Conservation (phyloP, 768 basidiomycete genomes). For the Tylopilus subfusipes region DNA sequence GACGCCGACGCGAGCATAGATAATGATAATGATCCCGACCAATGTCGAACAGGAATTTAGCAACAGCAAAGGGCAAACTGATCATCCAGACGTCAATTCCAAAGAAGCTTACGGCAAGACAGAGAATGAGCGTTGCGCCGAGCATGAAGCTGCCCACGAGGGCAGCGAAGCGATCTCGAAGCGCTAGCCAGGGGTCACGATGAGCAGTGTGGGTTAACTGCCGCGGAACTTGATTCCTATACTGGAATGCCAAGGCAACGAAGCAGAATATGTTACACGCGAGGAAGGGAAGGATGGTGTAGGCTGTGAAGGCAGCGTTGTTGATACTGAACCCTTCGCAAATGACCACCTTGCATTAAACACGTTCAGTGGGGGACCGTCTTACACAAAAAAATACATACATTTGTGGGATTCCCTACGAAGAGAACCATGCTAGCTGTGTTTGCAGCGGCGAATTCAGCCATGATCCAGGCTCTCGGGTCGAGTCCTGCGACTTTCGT, state of each 20-base stretch:
- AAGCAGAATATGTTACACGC: constrained; percentile 62
- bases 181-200: constrained; percentile 53
- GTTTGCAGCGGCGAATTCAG: constrained; percentile 77
- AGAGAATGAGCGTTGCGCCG: constrained; percentile 58
- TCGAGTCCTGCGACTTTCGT: constrained; percentile 54
- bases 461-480: constrained; percentile 65
- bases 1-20: constrained; percentile 31
- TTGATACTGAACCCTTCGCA: constrained; percentile 81
- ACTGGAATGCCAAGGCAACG: constrained; percentile 53
- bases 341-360: constrained; percentile 55
- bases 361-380: neutral
- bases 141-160: constrained; percentile 69
- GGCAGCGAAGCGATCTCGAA: constrained; percentile 78
- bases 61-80: constrained; percentile 70
- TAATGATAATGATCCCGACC: constrained; percentile 57
- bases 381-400: constrained; percentile 9
- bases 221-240: constrained; percentile 51
- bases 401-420: constrained; percentile 96
- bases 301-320: constrained; percentile 75
- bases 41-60: constrained; percentile 69
- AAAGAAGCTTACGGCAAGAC: constrained; percentile 74
- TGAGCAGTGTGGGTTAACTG: constrained; percentile 36
- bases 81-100: too few relatives aligned
- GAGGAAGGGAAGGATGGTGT: constrained; percentile 79
- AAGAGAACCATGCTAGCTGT: constrained; percentile 70